phyloP scores from a whole-genome alignment of 345 rosid species.

The Combretum micranthum region DNA sequence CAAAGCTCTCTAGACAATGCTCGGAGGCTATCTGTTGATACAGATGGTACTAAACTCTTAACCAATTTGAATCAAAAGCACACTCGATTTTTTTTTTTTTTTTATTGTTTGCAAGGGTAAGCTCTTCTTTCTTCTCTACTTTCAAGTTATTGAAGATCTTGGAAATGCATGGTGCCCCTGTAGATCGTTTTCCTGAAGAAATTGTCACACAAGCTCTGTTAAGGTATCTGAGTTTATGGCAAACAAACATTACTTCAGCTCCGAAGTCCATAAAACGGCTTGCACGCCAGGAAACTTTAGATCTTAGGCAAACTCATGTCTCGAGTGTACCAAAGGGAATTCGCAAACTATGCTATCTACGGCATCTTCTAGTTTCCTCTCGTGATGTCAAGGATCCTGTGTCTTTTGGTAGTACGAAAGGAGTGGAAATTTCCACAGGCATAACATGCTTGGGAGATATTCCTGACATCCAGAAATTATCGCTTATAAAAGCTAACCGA shows the following conservation, averaged over 20 bases:
- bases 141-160: not conserved
- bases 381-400: not conserved
- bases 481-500: slow-evolving; percentile 1
- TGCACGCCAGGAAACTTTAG: not conserved
- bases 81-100: not conserved
- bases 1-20: not conserved
- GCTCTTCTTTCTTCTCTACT: not conserved
- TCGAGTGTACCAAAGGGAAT: not conserved
- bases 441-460: not conserved
- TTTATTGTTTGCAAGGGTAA: not conserved
- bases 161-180: not conserved
- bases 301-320: not conserved
- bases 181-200: not conserved
- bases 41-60: not conserved
- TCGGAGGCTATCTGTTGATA: not conserved
- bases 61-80: not conserved
- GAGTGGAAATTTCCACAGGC: not conserved
- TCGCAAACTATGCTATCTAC: not conserved
- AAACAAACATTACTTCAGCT: not conserved
- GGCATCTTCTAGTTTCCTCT: slow-evolving; percentile 6
- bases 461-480: slow-evolving; percentile 4
- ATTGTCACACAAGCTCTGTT: not conserved
- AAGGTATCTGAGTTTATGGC: not conserved
- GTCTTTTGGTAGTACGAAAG: not conserved
- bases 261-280: not conserved